Conservation (phyloP, 192 early-diverging fungal species). For the Backusella tarrabulga region DNA sequence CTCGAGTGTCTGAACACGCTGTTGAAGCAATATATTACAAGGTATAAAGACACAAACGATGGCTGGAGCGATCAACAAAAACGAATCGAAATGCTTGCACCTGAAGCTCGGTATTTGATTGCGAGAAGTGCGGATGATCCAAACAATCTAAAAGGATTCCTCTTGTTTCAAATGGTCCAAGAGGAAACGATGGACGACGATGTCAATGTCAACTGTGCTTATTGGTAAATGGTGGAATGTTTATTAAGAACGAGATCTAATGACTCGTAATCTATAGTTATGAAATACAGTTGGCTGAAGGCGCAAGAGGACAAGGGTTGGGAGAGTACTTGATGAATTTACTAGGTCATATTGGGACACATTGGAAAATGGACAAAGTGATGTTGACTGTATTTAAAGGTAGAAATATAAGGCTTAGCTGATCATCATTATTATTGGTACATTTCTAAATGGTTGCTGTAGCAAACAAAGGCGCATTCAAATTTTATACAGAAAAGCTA, state of each 20-base stretch:
- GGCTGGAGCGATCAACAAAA: conserved; percentile 64
- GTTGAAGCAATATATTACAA: conserved; percentile 1
- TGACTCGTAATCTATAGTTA: conserved; percentile 39
- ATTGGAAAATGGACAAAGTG: conserved; percentile 56
- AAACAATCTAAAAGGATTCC: conserved; percentile 46
- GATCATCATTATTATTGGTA: neutral
- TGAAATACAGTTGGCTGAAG: conserved; percentile 58
- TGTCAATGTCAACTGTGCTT: conserved; percentile 50
- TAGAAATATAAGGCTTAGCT: conserved; percentile 13
- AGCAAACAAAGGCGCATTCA: conserved; percentile 59
- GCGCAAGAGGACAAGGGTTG: conserved; percentile 47
- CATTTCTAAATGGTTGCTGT: neutral
- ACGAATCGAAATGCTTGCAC: conserved; percentile 53
- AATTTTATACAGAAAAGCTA: conserved; percentile 55
- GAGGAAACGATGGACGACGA: conserved; percentile 62
- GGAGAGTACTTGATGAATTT: conserved; percentile 57
- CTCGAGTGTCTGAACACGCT: neutral
- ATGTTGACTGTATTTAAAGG: conserved; percentile 74
- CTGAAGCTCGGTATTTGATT: conserved; percentile 55
- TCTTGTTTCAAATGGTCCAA: conserved; percentile 62
- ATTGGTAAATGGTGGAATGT: conserved; percentile 51
- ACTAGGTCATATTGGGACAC: conserved; percentile 48
- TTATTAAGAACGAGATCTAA: neutral
- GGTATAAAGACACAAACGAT: conserved; percentile 62
- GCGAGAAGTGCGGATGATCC: conserved; percentile 35